Evolutionary conservation across 1,284 basidiomycete genomes (phyloP).

Genomic region (Cystobasidiaceae sp.): DNA sequence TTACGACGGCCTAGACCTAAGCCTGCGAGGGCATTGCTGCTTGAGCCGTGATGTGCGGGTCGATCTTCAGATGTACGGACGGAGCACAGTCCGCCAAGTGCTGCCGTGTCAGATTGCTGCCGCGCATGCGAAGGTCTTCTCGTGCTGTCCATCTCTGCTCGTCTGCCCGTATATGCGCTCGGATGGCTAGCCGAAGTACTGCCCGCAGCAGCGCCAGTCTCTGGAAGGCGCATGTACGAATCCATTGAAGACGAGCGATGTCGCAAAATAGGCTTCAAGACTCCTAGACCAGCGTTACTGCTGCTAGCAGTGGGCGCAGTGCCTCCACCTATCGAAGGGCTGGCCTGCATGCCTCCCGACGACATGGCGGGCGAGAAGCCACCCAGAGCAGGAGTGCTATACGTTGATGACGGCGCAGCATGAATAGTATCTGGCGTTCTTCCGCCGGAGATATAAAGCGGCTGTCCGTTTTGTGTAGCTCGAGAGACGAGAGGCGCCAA

Average conservation of each 20-base stretch:
- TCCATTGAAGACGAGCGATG: constrained; percentile 11
- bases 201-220: background rate
- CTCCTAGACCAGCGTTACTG: background rate
- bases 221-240: background rate
- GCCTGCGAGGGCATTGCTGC: too few relatives aligned
- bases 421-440: constrained; percentile 9
- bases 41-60: too few relatives aligned
- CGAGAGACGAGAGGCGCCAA: constrained; percentile 14
- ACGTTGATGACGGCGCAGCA: constrained; percentile 10
- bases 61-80: background rate
- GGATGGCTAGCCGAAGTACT: too few relatives aligned
- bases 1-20: background rate
- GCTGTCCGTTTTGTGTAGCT: background rate
- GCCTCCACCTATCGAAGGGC: background rate
- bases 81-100: too few relatives aligned
- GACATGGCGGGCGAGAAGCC: background rate
- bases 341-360: background rate
- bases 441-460: constrained; percentile 4
- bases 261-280: background rate
- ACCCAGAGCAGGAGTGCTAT: constrained; percentile 1
- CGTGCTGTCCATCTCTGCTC: too few relatives aligned
- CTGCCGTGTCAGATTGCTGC: too few relatives aligned
- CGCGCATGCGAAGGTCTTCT: too few relatives aligned
- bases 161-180: too few relatives aligned
- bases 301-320: background rate